Percentiles rank a stretch among this genome's conserved stretches.
phyloP scores from a whole-genome alignment of 164 flowering plant species.

The Annona squamosa region DNA sequence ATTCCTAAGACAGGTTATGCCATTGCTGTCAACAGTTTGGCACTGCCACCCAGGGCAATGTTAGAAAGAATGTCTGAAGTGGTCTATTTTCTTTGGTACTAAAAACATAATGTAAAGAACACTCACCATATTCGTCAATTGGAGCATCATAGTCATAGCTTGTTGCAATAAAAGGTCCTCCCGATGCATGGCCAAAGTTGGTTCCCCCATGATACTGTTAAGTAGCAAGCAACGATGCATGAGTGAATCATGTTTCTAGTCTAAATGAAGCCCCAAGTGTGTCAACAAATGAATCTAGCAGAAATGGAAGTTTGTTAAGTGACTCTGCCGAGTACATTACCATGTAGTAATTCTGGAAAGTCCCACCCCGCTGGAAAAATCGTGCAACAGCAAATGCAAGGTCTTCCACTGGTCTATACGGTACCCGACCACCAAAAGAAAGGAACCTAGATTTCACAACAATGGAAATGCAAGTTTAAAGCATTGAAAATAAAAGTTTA shows the following conservation, averaged over 20 bases:
- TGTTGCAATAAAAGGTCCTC: slow-evolving; percentile 90
- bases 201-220: slow-evolving; percentile 97
- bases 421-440: slow-evolving; percentile 68
- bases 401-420: slow-evolving; percentile 91
- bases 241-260: neutral
- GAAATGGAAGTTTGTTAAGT: neutral
- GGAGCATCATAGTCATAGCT: slow-evolving; percentile 99
- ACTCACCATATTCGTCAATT: slow-evolving; percentile 88
- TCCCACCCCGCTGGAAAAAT: slow-evolving; percentile 85
- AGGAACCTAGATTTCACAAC: slow-evolving; percentile 51
- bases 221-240: slow-evolving; percentile 8
- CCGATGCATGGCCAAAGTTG: slow-evolving; percentile 84
- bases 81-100: too few species aligned
- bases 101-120: slow-evolving; percentile 4
- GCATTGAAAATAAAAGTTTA: neutral
- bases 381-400: slow-evolving; percentile 93
- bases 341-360: slow-evolving; percentile 95
- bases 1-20: too few species aligned
- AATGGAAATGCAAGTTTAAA: neutral
- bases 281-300: neutral
- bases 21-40: too few species aligned
- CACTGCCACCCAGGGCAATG: too few species aligned
- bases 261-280: neutral
- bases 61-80: too few species aligned
- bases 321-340: slow-evolving; percentile 28